phyloP scores from a whole-genome alignment of 768 basidiomycete genomes.

The Russula brevipes region DNA sequence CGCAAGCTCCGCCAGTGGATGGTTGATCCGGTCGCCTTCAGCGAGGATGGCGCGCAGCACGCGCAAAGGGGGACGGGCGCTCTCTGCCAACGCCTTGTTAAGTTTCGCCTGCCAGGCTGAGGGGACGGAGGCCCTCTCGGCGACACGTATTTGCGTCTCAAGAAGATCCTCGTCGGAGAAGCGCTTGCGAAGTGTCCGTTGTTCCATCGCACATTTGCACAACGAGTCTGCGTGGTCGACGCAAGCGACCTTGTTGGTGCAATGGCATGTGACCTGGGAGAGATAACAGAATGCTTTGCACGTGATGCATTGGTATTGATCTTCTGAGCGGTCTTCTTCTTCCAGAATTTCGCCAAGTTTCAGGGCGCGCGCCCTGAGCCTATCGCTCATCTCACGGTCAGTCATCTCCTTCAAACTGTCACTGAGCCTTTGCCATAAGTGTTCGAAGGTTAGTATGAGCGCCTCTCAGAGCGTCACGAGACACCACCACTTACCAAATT shows the following conservation, averaged over 20 bases:
- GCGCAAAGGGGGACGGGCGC: slow-evolving; percentile 66
- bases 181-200: slow-evolving; percentile 67
- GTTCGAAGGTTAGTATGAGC: slow-evolving; percentile 9
- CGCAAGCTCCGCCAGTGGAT: slow-evolving; percentile 63
- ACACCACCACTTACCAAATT: slow-evolving; percentile 61
- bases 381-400: slow-evolving; percentile 68
- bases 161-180: slow-evolving; percentile 74
- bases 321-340: slow-evolving; percentile 79
- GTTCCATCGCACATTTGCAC: slow-evolving; percentile 57
- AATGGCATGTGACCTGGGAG: slow-evolving; percentile 81
- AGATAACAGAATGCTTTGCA: slow-evolving; percentile 97
- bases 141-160: slow-evolving; percentile 60
- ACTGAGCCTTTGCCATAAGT: slow-evolving; percentile 56
- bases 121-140: slow-evolving; percentile 69
- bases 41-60: slow-evolving; percentile 75
- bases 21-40: slow-evolving; percentile 84
- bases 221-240: slow-evolving; percentile 76
- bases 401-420: slow-evolving; percentile 86
- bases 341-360: slow-evolving; percentile 67
- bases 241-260: slow-evolving; percentile 76
- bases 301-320: slow-evolving; percentile 89
- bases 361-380: slow-evolving; percentile 53
- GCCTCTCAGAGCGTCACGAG: not conserved
- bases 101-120: slow-evolving; percentile 71
- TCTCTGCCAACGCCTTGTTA: slow-evolving; percentile 58